A percentile compares a stretch with the other conserved stretches of the same genome.
These are phyloP conservation scores for Picea mariana DNA, from an alignment of 83 land plant species.

Conservation along the genomic window DNA sequence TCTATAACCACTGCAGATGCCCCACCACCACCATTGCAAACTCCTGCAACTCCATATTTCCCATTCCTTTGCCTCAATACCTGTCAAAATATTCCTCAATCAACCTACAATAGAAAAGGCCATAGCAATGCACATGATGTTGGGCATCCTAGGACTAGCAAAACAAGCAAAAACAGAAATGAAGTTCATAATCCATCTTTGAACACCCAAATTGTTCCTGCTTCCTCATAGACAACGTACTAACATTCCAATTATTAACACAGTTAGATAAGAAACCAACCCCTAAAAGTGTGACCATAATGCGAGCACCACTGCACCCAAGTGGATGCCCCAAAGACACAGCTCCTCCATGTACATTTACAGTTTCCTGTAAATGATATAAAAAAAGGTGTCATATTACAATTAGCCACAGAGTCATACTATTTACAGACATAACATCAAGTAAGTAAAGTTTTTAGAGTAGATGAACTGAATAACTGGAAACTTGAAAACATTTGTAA, in stretches of 20 bases:
- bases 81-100: constrained; percentile 27
- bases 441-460: not conserved
- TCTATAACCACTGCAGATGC: constrained; percentile 82
- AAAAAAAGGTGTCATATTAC: not conserved
- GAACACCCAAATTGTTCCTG: not conserved
- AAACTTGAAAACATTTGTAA: not conserved
- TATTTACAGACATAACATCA: not conserved
- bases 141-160: no score
- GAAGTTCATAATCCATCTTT: not conserved
- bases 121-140: not conserved
- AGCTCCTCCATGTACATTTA: constrained; percentile 92
- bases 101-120: not conserved
- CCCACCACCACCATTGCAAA: constrained; percentile 89
- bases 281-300: constrained; percentile 90
- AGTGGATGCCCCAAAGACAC: constrained; percentile 97
- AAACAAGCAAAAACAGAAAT: not conserved
- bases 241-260: not conserved
- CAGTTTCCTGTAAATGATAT: constrained; percentile 58
- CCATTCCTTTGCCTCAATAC: constrained; percentile 65
- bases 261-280: constrained; percentile 26
- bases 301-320: constrained; percentile 99
- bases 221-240: not conserved
- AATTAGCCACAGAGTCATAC: not conserved
- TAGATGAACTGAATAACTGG: not conserved
- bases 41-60: constrained; percentile 69